Evolutionary conservation across 257 asterid genomes (phyloP).

Genomic region (Ilex aquifolium): DNA sequence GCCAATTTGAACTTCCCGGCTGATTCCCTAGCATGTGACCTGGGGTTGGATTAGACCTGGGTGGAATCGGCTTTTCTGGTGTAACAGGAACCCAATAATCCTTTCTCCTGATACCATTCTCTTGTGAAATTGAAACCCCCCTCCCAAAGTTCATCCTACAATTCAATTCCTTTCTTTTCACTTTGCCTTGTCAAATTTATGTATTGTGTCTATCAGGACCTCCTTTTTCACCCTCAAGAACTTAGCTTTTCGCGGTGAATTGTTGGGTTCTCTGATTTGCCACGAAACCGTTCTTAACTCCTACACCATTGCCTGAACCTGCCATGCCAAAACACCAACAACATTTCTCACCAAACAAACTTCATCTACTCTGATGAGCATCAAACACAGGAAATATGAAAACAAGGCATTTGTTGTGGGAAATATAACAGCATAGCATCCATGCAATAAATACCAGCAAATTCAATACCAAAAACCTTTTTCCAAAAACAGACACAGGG

Average conservation of each 20-base stretch:
- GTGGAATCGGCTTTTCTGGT: constrained; percentile 35
- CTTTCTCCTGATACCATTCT: constrained; percentile 17
- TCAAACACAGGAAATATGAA: constrained; percentile 11
- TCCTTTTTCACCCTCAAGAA: constrained; percentile 11
- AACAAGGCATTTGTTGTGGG: constrained; percentile 24
- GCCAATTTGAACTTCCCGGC: constrained; percentile 29
- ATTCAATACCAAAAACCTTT: constrained; percentile 7
- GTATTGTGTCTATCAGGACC: no score
- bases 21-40: constrained; percentile 20
- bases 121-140: constrained; percentile 27
- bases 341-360: constrained; percentile 5
- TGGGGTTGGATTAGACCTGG: constrained; percentile 9
- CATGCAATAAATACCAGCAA: constrained; percentile 30
- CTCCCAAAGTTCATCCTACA: constrained; percentile 52
- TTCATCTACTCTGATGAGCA: constrained; percentile 2
- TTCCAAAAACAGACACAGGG: constrained; percentile 8
- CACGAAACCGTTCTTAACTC: neutral
- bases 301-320: neutral
- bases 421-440: constrained; percentile 15
- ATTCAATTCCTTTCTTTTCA: constrained; percentile 5
- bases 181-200: neutral
- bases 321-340: constrained; percentile 8
- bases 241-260: neutral
- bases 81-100: constrained; percentile 43
- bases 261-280: constrained; percentile 10